phyloP scores from a whole-genome alignment of 345 rosid species.

The Brassica rapa region DNA sequence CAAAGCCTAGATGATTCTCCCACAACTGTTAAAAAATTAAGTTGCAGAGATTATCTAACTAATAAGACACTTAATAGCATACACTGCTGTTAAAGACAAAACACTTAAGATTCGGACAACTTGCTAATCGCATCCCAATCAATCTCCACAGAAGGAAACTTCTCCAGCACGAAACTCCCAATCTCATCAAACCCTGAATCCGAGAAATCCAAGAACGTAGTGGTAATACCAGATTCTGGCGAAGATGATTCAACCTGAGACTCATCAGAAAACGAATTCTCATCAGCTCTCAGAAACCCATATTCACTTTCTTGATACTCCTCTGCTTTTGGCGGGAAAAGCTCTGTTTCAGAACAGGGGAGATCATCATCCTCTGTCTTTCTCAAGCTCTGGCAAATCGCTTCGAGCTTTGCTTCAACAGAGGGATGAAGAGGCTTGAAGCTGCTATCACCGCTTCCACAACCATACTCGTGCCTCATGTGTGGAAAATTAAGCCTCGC shows the following conservation, averaged over 20 bases:
- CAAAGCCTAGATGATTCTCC: slow-evolving; percentile 38
- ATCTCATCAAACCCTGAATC: slow-evolving; percentile 43
- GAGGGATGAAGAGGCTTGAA: slow-evolving; percentile 83
- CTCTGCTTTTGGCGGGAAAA: slow-evolving; percentile 39
- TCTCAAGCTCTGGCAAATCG: slow-evolving; percentile 71
- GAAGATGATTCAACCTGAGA: slow-evolving; percentile 58
- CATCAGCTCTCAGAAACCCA: slow-evolving; percentile 41
- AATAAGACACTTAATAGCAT: slow-evolving; percentile 22
- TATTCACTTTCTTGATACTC: slow-evolving; percentile 34
- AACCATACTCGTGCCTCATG: slow-evolving; percentile 26
- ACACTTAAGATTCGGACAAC: slow-evolving; percentile 43
- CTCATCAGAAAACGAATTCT: slow-evolving; percentile 44
- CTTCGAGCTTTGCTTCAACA: slow-evolving; percentile 79
- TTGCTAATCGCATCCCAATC: slow-evolving; percentile 79
- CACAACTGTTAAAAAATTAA: slow-evolving; percentile 45
- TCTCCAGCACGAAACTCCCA: slow-evolving; percentile 57
- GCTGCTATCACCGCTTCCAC: slow-evolving; percentile 39
- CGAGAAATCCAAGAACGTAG: slow-evolving; percentile 51
- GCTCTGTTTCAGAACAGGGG: slow-evolving; percentile 40
- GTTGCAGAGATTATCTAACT: slow-evolving; percentile 49
- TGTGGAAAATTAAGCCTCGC: neutral
- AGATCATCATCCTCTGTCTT: slow-evolving; percentile 48
- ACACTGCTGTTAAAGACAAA: slow-evolving; percentile 8
- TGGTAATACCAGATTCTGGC: slow-evolving; percentile 60
- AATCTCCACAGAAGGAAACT: slow-evolving; percentile 80